Evolutionary conservation across 306 rosid genomes (phyloP).

Genomic region (Vigna hirtella): DNA sequence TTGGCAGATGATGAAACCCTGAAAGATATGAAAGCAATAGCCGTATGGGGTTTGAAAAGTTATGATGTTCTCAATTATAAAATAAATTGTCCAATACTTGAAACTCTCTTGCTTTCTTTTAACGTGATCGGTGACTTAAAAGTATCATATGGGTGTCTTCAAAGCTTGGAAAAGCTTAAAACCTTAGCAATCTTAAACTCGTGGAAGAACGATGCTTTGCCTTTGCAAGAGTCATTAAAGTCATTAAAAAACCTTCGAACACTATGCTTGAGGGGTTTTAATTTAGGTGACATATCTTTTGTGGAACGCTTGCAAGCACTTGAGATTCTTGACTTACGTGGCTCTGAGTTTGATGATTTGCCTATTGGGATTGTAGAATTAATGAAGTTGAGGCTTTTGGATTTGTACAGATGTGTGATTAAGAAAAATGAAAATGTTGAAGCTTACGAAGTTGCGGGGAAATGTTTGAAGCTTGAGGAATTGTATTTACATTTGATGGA

Average conservation of each 20-base stretch:
- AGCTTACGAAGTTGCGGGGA: not conserved
- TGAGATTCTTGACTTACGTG: conserved; percentile 31
- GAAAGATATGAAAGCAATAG: not conserved
- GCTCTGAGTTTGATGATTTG: conserved; percentile 25
- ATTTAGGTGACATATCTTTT: conserved; percentile 23
- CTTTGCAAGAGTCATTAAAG: conserved; percentile 15
- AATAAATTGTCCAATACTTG: conserved; percentile 2
- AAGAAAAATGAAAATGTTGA: not conserved
- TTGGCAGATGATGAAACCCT: not conserved
- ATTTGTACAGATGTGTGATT: not conserved
- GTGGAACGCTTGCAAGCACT: conserved; percentile 14
- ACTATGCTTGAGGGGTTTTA: not conserved
- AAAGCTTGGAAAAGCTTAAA: conserved; percentile 20
- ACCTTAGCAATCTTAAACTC: not conserved
- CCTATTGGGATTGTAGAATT: not conserved
- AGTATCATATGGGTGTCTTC: conserved; percentile 11
- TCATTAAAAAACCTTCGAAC: not conserved
- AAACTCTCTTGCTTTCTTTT: conserved; percentile 17
- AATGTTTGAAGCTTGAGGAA: not conserved
- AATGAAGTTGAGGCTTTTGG: conserved; percentile 18
- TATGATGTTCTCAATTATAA: not conserved
- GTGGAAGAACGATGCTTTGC: no score
- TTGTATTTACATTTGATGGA: not conserved
- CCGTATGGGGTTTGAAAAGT: not conserved
- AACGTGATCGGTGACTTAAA: not conserved